Base-by-base conservation (phyloP, 768 basidiomycete genomes). In the Pulveroboletus sp. region DNA sequence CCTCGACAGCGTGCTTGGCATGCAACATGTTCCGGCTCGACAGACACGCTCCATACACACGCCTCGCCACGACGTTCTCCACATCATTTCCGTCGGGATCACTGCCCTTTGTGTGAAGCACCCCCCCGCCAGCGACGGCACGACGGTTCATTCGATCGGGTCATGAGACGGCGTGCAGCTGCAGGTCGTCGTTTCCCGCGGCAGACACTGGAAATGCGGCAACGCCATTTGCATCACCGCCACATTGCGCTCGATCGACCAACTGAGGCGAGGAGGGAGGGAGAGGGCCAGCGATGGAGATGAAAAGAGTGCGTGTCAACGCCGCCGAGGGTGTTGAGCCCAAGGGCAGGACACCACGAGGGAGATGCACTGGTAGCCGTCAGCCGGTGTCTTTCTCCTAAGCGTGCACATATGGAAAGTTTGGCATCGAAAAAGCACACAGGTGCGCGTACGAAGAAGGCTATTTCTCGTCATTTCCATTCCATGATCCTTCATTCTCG, bases 21-120 rank as follows among this genome's bases (percentile, higher is more conserved):
- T 61, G 51, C 46, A 52, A 39, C 62, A 64, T 55, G 60, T 49
- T 61, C 60, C 60, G 62, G 53, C 59, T 62, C 62, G 60, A 62
- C 57, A 61, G 62, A 50, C 60, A 49, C 51, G 50, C 48, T 50
- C 56, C 52, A 62, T 46, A 42, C 60, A 50, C 59, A 28, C 27
- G 8, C 47, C 38, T 50, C 26, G 47, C 43, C 53, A 52, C 50
- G 28, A 55, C 39, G 26, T 27, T 38, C 39, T 46, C 31, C 55
- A 37, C 48, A 28, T 62, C 63, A 62, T 62, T 64, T 62, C 61
- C 61, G 61, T 43, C 15, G 47, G 47, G 5, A 28, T 8, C 47
- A 43, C 41, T n/a, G 30, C 31, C n/a, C n/a, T 7, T 7, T n/a
- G 18, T n/a, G 24, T 15, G 32, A 35, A 53, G 44, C 38, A 8